phyloP scores from a whole-genome alignment of 2,329 filamentous ascomycete genomes.

The Fusarium phyllophilum region DNA sequence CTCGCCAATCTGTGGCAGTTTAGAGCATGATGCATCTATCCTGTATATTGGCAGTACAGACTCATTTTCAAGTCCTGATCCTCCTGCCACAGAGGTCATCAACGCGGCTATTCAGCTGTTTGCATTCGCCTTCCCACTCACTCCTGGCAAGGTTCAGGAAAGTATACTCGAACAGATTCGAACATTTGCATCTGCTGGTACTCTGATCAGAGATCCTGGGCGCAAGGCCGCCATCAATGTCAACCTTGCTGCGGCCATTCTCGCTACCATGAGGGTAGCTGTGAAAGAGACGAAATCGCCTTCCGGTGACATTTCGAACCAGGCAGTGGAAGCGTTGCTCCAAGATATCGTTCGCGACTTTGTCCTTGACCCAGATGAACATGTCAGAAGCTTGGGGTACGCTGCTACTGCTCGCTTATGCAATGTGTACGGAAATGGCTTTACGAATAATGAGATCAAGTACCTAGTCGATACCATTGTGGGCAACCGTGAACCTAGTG shows the following conservation, averaged over 20 bases:
- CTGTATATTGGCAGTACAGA: conserved; percentile 71
- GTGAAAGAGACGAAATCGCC: conserved; percentile 81
- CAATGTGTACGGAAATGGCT: conserved; percentile 82
- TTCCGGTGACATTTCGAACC: conserved; percentile 76
- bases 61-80: conserved; percentile 69
- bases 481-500: conserved; percentile 90
- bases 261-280: conserved; percentile 84
- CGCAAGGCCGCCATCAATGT: conserved; percentile 90
- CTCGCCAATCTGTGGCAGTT: conserved; percentile 81
- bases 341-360: conserved; percentile 80
- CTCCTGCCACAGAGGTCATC: conserved; percentile 90
- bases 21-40: conserved; percentile 88
- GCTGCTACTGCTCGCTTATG: conserved; percentile 88
- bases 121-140: conserved; percentile 88
- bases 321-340: conserved; percentile 83
- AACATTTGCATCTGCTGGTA: conserved; percentile 84
- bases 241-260: conserved; percentile 85
- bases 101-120: conserved; percentile 95
- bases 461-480: conserved; percentile 94
- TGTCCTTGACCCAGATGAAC: conserved; percentile 84
- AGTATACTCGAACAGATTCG: conserved; percentile 94
- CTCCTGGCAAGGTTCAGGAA: conserved; percentile 91
- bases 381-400: conserved; percentile 85
- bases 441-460: conserved; percentile 91
- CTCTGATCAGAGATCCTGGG: conserved; percentile 84